A percentile compares a stretch with the other conserved stretches of the same genome.
Conservation (phyloP, 148 eudicot genomes). For the Amaranthus palmeri region DNA sequence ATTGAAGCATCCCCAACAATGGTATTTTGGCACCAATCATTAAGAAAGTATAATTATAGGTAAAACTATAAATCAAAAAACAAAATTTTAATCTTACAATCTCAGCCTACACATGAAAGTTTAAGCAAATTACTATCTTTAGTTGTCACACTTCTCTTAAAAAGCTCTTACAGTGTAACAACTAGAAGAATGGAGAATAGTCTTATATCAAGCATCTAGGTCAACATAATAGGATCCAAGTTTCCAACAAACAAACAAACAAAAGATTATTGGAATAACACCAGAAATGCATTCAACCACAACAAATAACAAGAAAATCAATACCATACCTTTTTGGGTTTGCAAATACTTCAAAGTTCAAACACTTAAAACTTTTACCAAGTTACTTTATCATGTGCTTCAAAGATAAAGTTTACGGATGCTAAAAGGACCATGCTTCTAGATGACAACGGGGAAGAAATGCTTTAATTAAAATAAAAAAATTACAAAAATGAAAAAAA, state of each 20-base stretch:
- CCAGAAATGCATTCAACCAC: not conserved
- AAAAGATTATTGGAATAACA: not conserved
- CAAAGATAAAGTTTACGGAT: not conserved
- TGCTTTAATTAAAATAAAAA: not conserved
- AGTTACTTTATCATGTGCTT: not conserved
- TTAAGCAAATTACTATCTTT: not conserved
- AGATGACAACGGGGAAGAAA: not conserved
- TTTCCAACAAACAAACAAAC: not conserved
- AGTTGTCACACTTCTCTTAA: no score
- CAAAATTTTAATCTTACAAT: not conserved
- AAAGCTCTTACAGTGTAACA: no score
- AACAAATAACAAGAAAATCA: not conserved
- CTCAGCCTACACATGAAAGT: not conserved
- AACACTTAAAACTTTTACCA: not conserved
- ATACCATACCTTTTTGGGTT: not conserved
- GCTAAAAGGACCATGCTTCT: not conserved
- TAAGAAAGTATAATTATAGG: not conserved
- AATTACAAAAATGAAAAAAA: not conserved
- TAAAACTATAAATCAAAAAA: not conserved
- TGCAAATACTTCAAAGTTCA: not conserved
- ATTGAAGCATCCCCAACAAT: not conserved
- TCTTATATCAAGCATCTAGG: not conserved
- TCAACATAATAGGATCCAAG: not conserved
- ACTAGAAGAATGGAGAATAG: no score
- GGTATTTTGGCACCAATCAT: not conserved